Evolutionary conservation across 108 stramenopile genomes (phyloP).

Genomic region (Hondaea fermentalgiana): DNA sequence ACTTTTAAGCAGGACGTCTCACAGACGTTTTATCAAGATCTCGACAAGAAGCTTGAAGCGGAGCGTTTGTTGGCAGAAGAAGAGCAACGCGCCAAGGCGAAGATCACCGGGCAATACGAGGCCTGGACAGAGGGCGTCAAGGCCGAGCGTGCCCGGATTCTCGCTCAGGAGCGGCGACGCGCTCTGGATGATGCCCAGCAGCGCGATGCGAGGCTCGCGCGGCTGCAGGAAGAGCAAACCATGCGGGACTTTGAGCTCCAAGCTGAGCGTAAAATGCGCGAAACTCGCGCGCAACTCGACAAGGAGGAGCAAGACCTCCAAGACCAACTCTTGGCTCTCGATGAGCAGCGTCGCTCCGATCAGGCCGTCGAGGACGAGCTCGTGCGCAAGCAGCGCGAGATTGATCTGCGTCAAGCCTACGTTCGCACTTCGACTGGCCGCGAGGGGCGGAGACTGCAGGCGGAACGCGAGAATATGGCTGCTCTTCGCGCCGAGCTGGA

Average conservation of each 20-base stretch:
- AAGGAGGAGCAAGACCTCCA: background rate
- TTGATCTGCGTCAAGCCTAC: background rate
- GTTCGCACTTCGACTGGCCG: background rate
- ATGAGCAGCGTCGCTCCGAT: conserved; percentile 1
- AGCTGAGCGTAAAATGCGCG: background rate
- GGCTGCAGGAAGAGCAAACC: background rate
- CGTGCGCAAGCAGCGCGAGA: background rate
- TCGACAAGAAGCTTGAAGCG: background rate
- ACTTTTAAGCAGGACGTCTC: background rate
- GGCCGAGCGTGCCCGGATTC: background rate
- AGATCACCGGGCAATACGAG: background rate
- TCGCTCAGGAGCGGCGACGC: background rate
- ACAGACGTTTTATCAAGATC: background rate
- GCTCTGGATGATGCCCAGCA: background rate
- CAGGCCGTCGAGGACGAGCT: background rate
- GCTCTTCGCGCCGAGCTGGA: background rate
- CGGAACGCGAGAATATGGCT: background rate
- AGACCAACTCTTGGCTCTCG: background rate
- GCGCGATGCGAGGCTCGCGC: background rate
- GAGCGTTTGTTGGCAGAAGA: background rate
- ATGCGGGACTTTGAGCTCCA: background rate
- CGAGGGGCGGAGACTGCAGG: background rate
- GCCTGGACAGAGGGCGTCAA: background rate
- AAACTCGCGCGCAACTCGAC: background rate
- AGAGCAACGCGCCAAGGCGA: background rate